phyloP scores from a whole-genome alignment of 2,329 filamentous ascomycete species.

The Cercospora brassicicola region DNA sequence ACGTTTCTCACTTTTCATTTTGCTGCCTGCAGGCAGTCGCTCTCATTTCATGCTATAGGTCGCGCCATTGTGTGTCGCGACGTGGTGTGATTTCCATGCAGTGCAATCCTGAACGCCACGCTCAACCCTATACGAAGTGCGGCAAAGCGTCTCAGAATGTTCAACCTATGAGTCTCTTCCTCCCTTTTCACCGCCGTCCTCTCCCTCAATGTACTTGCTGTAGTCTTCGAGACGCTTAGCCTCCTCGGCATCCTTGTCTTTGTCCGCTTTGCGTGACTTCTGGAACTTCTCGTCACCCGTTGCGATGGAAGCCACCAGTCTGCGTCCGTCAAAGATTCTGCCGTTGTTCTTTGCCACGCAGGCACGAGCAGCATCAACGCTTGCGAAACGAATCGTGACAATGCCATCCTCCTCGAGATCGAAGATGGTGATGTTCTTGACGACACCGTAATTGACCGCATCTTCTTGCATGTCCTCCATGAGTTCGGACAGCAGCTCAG shows the following conservation, averaged over 20 bases:
- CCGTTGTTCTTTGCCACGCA: conserved; percentile 74
- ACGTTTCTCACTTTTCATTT: not conserved
- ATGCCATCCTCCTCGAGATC: conserved; percentile 83
- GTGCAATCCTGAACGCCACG: not conserved
- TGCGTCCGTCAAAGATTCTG: conserved; percentile 71
- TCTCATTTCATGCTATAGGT: not conserved
- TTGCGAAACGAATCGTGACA: conserved; percentile 78
- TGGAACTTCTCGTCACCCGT: conserved; percentile 68
- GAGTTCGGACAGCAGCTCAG: conserved; percentile 80
- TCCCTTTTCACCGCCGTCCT: not conserved
- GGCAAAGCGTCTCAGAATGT: not conserved
- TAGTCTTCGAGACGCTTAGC: conserved; percentile 30
- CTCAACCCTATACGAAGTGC: not conserved
- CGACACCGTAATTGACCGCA: conserved; percentile 78
- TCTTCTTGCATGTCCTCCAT: conserved; percentile 92
- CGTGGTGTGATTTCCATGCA: not conserved
- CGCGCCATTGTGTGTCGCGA: not conserved
- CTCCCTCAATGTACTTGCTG: conserved; percentile 29
- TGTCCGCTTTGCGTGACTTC: conserved; percentile 54
- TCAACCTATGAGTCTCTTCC: not conserved
- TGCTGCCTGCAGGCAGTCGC: not conserved
- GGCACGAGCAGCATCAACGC: conserved; percentile 66
- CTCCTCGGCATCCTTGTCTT: conserved; percentile 26
- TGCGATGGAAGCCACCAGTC: conserved; percentile 60
- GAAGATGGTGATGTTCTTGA: conserved; percentile 88